Evolutionary conservation across 2,329 filamentous ascomycete genomes (phyloP), one percentile per base, ranked within the genome.

Genomic region (Exophiala dermatitidis): DNA sequence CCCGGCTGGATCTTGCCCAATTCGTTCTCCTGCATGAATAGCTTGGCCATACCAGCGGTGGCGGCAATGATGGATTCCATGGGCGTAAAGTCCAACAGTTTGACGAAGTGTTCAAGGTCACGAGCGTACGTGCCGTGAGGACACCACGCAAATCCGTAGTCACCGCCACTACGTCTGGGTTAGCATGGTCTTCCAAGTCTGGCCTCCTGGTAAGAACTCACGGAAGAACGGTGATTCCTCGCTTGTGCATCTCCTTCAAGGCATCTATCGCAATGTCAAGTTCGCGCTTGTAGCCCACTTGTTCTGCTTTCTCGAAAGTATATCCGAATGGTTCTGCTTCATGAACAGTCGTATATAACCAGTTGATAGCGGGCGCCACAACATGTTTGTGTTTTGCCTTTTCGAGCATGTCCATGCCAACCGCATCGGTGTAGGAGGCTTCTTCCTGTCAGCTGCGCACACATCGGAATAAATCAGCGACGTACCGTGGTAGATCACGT

Each of bases 111-210:
- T 36, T 67, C 71, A 2, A 76, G 66, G 50, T 77, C 74, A 1
- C 69, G 67, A 0, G 74, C 72, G 58, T 77, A 76, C 0, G 73
- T 75, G 5, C 74, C 74, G 41, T 77, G 73, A 0, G 73, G 74
- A 0, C 71, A 72, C 74, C 73, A 76, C 1, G 73, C 70, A 49
- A 76, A 76, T 2, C 73, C 72, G 44, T 74, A 77, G 55, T 76
- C 72, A 19, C 70, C 19, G 19, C 19, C 19, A 19, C 19, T 19
- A 19, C 19, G 19, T 19, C 19, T 19, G 19, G 19, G 19, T 19
- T 19, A 19, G 19, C 2, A 1, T 19, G 19, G 19, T 19, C 19
- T 19, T 19, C 19, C 19, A 19, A 19, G 19, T 19, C 19, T 19
- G 19, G 41, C 51, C 73, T 31, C 72, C 72, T 8, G 74, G 74